Conservation (phyloP, 768 basidiomycete genomes). For the Pisolithus tinctorius region DNA sequence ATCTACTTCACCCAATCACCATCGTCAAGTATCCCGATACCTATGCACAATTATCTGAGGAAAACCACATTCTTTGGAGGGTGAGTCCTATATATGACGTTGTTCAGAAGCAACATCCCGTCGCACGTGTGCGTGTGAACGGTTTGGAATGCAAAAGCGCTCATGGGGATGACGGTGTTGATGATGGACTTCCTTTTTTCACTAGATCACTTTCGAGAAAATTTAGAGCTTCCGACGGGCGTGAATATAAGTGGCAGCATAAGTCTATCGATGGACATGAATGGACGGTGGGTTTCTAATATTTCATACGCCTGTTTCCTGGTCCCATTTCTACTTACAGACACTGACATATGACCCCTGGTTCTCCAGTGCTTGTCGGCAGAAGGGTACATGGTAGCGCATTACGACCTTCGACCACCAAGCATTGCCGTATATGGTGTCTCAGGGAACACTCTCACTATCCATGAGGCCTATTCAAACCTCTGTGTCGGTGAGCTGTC, state of each 20-base stretch:
- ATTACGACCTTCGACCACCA: conserved; percentile 55
- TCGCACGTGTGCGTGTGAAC: not conserved
- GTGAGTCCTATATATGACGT: conserved; percentile 33
- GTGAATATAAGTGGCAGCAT: conserved; percentile 65
- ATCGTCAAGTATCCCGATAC: conserved; percentile 34
- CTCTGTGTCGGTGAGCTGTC: conserved; percentile 45
- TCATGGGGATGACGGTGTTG: not conserved
- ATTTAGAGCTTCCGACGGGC: conserved; percentile 62
- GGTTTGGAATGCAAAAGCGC: not conserved
- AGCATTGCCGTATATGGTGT: conserved; percentile 49
- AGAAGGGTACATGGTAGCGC: conserved; percentile 52
- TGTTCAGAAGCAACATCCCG: not conserved
- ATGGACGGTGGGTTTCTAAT: conserved; percentile 58
- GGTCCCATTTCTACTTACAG: no score
- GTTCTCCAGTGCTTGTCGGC: conserved; percentile 44
- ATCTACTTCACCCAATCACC: conserved; percentile 45
- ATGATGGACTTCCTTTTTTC: not conserved
- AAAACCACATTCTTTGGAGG: conserved; percentile 61
- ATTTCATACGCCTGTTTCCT: no score
- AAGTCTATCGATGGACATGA: conserved; percentile 52
- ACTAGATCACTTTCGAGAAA: conserved; percentile 60
- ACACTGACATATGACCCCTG: no score
- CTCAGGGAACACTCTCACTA: conserved; percentile 57
- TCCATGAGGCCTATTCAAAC: conserved; percentile 48
- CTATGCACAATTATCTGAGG: conserved; percentile 59